phyloP scores from a whole-genome alignment of 805 yeast genomes.

The Candida quercuum region DNA sequence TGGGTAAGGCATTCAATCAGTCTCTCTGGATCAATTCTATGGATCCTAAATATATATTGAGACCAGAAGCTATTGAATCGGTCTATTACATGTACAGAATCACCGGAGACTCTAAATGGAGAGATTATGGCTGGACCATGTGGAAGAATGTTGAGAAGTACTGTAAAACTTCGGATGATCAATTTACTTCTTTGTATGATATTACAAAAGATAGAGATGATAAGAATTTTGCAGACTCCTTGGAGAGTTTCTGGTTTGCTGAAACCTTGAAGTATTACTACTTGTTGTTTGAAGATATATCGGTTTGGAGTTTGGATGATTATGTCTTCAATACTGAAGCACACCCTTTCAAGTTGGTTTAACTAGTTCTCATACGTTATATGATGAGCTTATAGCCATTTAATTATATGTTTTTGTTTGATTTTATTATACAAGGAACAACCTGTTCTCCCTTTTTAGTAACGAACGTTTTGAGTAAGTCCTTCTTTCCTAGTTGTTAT shows the following conservation, averaged over 20 bases:
- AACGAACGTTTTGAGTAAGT: too few species aligned
- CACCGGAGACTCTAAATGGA: conserved; percentile 55
- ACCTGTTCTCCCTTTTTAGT: too few species aligned
- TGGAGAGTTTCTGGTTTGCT: conserved; percentile 52
- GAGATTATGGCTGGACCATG: conserved; percentile 47
- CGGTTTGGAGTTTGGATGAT: conserved; percentile 42
- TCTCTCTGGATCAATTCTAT: conserved; percentile 29
- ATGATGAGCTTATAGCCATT: too few species aligned
- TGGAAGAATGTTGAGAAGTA: conserved; percentile 32
- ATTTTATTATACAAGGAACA: too few species aligned
- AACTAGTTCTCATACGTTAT: too few species aligned
- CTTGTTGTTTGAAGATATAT: conserved; percentile 40
- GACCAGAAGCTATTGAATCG: conserved; percentile 61
- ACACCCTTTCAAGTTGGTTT: conserved; percentile 47
- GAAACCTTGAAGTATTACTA: conserved; percentile 56
- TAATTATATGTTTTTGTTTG: background rate
- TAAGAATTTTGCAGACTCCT: conserved; percentile 25
- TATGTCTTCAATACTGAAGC: conserved; percentile 60
- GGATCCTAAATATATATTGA: conserved; percentile 37
- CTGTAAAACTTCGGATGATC: conserved; percentile 27
- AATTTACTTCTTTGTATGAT: conserved; percentile 34
- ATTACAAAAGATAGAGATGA: conserved; percentile 28
- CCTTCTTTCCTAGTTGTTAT: too few species aligned
- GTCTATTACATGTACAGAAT: conserved; percentile 53
- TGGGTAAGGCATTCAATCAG: conserved; percentile 13